Evolutionary conservation across 441 rosid genomes (phyloP).

Genomic region (Populus hybrid): DNA sequence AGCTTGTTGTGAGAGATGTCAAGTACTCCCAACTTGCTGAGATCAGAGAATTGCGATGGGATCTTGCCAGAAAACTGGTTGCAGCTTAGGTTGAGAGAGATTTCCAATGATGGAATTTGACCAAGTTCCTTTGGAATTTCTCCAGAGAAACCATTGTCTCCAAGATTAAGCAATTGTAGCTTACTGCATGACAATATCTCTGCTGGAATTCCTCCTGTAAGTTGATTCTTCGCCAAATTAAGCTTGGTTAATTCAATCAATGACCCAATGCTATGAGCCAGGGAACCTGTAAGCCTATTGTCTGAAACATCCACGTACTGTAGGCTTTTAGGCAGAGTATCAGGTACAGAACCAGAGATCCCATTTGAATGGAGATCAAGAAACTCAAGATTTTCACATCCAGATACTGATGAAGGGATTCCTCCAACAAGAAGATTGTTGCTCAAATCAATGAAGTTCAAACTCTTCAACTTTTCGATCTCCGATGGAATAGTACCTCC

Average conservation of each 20-base stretch:
- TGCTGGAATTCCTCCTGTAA: constrained; percentile 68
- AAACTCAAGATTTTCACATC: constrained; percentile 69
- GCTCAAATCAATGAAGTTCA: constrained; percentile 65
- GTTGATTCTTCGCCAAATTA: constrained; percentile 54
- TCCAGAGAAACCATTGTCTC: constrained; percentile 64
- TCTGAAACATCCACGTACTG: constrained; percentile 67
- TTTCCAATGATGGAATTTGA: constrained; percentile 64
- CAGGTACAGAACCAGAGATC: constrained; percentile 65
- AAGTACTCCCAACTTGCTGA: constrained; percentile 65
- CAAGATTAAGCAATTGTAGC: constrained; percentile 74
- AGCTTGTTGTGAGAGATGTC: constrained; percentile 84
- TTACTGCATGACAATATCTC: constrained; percentile 68
- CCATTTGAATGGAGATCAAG: constrained; percentile 84
- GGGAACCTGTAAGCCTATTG: constrained; percentile 56
- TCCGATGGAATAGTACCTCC: constrained; percentile 65
- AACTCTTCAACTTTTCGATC: constrained; percentile 48
- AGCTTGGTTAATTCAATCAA: constrained; percentile 76
- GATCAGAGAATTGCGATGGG: constrained; percentile 69
- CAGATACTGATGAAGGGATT: constrained; percentile 53
- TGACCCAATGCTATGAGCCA: constrained; percentile 52
- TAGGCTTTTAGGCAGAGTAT: constrained; percentile 62
- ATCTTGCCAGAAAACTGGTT: constrained; percentile 63
- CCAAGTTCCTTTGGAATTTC: constrained; percentile 75
- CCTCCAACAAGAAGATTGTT: constrained; percentile 61
- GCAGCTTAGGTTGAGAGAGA: constrained; percentile 85